These are phyloP conservation scores for Aeschynomene evenia DNA, from an alignment of 306 rosid genomes.

Conservation along the genomic window DNA sequence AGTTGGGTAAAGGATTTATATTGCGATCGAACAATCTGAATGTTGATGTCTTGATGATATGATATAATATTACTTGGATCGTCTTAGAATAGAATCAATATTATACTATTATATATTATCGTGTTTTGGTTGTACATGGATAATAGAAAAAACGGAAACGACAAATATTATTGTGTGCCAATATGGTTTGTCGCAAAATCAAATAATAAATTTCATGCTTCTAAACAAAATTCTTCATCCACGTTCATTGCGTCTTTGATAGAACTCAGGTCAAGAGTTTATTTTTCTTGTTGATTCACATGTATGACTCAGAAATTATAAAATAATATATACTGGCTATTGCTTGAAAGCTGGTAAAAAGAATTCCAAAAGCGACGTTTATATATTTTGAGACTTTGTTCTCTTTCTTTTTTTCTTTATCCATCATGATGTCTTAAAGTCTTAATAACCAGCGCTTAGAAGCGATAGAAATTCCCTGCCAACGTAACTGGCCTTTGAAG, in stretches of 20 bases:
- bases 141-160: not conserved
- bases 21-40: not conserved
- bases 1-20: not conserved
- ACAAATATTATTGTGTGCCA: constrained; percentile 29
- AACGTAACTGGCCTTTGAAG: too few relatives aligned
- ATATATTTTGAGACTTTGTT: too few relatives aligned
- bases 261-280: not conserved
- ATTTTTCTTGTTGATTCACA: too few relatives aligned
- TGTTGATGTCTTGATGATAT: not conserved
- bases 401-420: too few relatives aligned
- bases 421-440: too few relatives aligned
- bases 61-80: not conserved
- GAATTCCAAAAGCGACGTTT: too few relatives aligned
- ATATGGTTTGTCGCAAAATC: constrained; percentile 40
- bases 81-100: not conserved
- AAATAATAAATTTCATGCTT: constrained; percentile 1
- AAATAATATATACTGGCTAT: too few relatives aligned
- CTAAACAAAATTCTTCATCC: constrained; percentile 27
- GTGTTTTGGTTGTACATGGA: not conserved
- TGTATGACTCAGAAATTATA: too few relatives aligned
- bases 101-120: not conserved
- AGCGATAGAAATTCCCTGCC: too few relatives aligned
- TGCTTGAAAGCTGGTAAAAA: too few relatives aligned
- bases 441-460: too few relatives aligned
- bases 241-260: constrained; percentile 36